These are phyloP conservation scores for Penicillium sp. DNA, from an alignment of 2,329 filamentous ascomycete species.

Conservation along the genomic window DNA sequence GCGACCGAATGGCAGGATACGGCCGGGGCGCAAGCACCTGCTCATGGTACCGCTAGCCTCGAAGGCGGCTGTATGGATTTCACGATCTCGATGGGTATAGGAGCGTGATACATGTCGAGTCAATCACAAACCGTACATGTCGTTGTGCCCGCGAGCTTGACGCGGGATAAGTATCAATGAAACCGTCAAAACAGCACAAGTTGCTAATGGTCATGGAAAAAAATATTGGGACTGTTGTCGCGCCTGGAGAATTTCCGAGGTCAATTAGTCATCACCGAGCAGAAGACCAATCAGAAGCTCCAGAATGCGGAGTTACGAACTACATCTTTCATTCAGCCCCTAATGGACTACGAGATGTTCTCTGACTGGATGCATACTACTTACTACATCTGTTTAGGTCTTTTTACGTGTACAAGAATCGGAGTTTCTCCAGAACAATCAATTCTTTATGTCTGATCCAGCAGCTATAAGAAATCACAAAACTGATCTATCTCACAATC, in stretches of 20 bases:
- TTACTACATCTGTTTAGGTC: background rate
- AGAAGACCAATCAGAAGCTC: background rate
- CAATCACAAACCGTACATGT: conserved; percentile 19
- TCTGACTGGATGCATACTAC: too few species aligned
- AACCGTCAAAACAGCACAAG: background rate
- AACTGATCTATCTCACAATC: conserved; percentile 13
- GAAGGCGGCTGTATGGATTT: conserved; percentile 30
- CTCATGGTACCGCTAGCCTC: conserved; percentile 44
- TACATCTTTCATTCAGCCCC: background rate
- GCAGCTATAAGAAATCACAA: conserved; percentile 18
- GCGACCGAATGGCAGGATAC: conserved; percentile 37
- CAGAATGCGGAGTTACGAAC: conserved; percentile 10
- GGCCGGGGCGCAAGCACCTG: conserved; percentile 40
- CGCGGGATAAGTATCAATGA: background rate
- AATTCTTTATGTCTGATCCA: conserved; percentile 20
- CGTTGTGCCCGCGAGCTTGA: background rate
- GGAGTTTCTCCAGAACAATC: background rate
- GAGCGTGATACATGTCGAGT: conserved; percentile 30
- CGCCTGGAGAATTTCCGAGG: conserved; percentile 12
- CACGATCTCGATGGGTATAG: conserved; percentile 29
- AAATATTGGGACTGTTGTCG: conserved; percentile 1
- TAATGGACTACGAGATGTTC: background rate
- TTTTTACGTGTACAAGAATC: background rate
- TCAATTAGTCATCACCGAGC: conserved; percentile 7
- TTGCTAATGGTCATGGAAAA: background rate